Conservation (phyloP, 257 asterid genomes). For the Eucommia ulmoides region DNA sequence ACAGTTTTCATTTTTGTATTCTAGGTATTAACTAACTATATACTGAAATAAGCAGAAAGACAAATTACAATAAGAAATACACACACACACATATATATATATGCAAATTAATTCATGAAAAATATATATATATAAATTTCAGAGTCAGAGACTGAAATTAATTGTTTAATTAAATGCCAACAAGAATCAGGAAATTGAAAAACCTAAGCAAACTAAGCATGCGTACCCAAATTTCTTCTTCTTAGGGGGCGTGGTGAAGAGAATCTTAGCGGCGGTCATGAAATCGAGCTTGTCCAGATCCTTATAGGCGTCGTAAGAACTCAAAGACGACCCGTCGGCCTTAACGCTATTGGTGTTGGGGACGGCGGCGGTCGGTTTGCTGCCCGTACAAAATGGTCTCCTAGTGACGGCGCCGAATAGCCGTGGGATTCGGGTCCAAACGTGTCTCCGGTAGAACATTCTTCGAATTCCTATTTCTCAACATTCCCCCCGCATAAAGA, state of each 20-base stretch:
- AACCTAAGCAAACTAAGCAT: constrained; percentile 3
- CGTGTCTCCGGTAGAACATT: constrained; percentile 18
- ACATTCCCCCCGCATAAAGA: too few species aligned
- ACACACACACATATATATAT: not conserved
- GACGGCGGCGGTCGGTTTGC: constrained; percentile 19
- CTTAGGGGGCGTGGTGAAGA: constrained; percentile 42
- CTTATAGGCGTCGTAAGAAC: constrained; percentile 40
- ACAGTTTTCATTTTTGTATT: too few species aligned
- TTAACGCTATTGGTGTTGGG: constrained; percentile 12
- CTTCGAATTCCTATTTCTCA: too few species aligned
- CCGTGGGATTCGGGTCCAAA: constrained; percentile 27
- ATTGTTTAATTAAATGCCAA: constrained; percentile 14
- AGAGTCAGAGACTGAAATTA: not conserved
- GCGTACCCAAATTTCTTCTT: constrained; percentile 69
- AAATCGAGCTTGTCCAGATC: constrained; percentile 58
- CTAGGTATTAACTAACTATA: too few species aligned
- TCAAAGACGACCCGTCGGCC: constrained; percentile 32
- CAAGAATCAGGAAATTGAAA: constrained; percentile 7
- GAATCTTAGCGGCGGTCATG: constrained; percentile 51
- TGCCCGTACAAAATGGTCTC: constrained; percentile 22
- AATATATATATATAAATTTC: not conserved
- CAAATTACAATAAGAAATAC: not conserved
- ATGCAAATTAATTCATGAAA: not conserved
- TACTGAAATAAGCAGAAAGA: too few species aligned
- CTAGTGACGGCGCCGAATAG: constrained; percentile 2